phyloP scores from a whole-genome alignment of 768 basidiomycete genomes.

The Mycena latifolia region DNA sequence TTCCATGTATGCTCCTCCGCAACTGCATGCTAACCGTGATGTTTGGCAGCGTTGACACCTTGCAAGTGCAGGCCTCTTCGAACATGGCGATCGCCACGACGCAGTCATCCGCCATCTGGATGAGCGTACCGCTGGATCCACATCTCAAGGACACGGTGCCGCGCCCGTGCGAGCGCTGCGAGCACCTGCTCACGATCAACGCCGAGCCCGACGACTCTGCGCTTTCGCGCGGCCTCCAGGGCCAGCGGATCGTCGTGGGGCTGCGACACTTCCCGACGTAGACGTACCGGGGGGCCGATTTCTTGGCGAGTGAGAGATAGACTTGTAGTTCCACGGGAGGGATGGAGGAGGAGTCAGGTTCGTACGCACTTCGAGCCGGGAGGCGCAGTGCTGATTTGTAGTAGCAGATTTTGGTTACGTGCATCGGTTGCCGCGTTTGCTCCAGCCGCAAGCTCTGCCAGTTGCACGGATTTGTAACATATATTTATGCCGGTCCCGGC shows the following conservation, averaged over 20 bases:
- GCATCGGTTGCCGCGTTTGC: too few species aligned
- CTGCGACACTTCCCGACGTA: neutral
- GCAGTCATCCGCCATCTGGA: neutral
- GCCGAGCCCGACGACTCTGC: neutral
- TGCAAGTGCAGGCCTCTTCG: neutral
- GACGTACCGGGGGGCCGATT: too few species aligned
- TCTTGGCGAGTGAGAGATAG: too few species aligned
- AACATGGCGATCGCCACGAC: neutral
- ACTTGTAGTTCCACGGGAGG: too few species aligned
- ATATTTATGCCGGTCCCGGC: too few species aligned
- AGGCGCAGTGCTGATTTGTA: too few species aligned
- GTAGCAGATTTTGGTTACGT: too few species aligned
- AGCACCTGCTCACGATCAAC: slow-evolving; percentile 5
- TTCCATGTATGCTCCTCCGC: neutral
- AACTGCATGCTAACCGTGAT: neutral
- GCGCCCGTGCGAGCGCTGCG: slow-evolving; percentile 9
- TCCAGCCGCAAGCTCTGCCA: too few species aligned
- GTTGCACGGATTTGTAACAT: too few species aligned
- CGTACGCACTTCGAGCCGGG: too few species aligned
- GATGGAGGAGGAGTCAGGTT: too few species aligned
- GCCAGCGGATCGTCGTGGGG: neutral
- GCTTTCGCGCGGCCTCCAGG: neutral
- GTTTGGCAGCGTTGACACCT: neutral
- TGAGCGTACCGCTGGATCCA: neutral
- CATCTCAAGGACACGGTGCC: neutral